These are phyloP conservation scores for Groenewaldozyma tartarivorans DNA, from an alignment of 805 yeast genomes.

Conservation along the genomic window DNA sequence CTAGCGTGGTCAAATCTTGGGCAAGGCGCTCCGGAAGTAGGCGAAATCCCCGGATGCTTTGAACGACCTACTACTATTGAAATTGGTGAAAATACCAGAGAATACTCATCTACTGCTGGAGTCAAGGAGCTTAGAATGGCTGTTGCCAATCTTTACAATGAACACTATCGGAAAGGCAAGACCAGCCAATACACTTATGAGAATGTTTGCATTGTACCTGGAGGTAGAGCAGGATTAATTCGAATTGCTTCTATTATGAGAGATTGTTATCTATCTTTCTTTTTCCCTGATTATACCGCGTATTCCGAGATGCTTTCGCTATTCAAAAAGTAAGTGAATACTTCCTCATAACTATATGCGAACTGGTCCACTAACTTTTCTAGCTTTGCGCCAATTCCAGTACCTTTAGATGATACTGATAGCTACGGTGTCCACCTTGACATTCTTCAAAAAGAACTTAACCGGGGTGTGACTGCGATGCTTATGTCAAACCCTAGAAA, in stretches of 20 bases:
- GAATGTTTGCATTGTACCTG: conserved; percentile 55
- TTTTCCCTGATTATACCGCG: conserved; percentile 56
- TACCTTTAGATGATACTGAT: conserved; percentile 48
- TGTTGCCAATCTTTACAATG: conserved; percentile 48
- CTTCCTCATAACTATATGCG: no score
- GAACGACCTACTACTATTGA: conserved; percentile 41
- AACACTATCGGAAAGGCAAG: conserved; percentile 40
- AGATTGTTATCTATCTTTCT: conserved; percentile 51
- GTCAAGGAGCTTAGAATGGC: conserved; percentile 45
- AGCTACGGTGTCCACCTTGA: conserved; percentile 47
- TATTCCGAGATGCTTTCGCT: conserved; percentile 56
- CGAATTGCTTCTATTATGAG: conserved; percentile 52
- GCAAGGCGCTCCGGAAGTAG: conserved; percentile 59
- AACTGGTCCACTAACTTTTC: not conserved
- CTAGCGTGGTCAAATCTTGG: conserved; percentile 50
- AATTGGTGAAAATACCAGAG: conserved; percentile 40
- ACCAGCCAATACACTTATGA: conserved; percentile 45
- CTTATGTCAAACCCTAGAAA: conserved; percentile 54
- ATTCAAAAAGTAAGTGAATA: conserved; percentile 37
- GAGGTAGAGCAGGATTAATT: conserved; percentile 54
- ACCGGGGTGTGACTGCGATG: conserved; percentile 49
- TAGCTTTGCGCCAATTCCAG: conserved; percentile 49
- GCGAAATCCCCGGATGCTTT: conserved; percentile 50
- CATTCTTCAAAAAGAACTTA: conserved; percentile 41
- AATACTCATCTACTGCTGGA: conserved; percentile 55